Evolutionary conservation across 495 filamentous ascomycete species (phyloP).

Genomic region (Hypoxylon trugodes): DNA sequence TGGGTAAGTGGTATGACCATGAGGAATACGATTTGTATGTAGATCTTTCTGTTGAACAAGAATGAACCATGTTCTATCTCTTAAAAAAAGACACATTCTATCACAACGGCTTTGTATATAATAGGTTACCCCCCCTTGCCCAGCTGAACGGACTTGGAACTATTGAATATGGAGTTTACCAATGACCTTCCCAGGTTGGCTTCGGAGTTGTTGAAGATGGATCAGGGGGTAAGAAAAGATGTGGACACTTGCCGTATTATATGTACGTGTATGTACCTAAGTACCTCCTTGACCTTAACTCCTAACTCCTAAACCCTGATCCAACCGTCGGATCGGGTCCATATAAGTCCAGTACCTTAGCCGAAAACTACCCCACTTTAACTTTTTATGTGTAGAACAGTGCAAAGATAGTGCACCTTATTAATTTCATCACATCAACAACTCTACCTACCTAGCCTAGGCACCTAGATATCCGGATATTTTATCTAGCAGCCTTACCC

Average conservation of each 20-base stretch:
- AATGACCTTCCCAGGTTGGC: constrained; percentile 16
- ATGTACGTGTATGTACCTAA: not conserved
- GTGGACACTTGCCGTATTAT: too few species aligned
- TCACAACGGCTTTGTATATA: constrained; percentile 9
- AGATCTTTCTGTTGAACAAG: not conserved
- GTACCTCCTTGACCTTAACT: not conserved
- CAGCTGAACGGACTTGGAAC: constrained; percentile 34
- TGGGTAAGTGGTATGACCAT: too few species aligned
- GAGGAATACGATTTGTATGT: not conserved
- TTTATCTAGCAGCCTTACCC: too few species aligned
- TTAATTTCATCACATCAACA: too few species aligned
- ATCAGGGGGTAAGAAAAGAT: too few species aligned
- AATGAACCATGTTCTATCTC: constrained; percentile 3
- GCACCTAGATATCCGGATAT: too few species aligned
- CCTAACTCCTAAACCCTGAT: not conserved
- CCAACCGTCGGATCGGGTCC: constrained; percentile 23
- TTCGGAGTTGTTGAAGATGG: constrained; percentile 22
- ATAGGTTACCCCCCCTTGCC: constrained; percentile 20
- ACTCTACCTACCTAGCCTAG: not conserved
- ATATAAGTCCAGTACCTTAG: constrained; percentile 22
- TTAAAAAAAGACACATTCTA: not conserved
- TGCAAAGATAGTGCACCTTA: too few species aligned
- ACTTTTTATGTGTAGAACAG: not conserved
- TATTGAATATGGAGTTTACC: constrained; percentile 35
- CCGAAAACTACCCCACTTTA: not conserved